Evolutionary conservation across 148 eudicot species (phyloP).

Genomic region (Arbutus unedo): DNA sequence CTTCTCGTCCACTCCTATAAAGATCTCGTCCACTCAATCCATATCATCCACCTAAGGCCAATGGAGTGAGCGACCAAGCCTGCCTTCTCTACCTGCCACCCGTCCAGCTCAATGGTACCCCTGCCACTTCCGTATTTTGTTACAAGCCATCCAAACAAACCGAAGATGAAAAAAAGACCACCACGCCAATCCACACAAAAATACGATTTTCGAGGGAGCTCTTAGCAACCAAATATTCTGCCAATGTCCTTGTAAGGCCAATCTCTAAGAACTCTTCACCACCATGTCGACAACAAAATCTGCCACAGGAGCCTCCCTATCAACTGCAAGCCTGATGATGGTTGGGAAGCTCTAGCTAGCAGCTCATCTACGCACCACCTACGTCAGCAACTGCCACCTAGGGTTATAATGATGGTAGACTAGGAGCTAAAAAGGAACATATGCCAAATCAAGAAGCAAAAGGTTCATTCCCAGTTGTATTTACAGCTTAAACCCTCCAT

Average conservation of each 20-base stretch:
- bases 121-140: background rate
- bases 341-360: background rate
- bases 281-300: background rate
- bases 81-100: background rate
- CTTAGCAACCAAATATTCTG: background rate
- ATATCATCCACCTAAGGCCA: background rate
- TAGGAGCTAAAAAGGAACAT: background rate
- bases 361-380: background rate
- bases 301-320: background rate
- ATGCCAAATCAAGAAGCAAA: background rate
- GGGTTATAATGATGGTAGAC: background rate
- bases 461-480: background rate
- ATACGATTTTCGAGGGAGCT: background rate
- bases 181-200: background rate
- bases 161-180: too few species aligned
- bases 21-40: background rate
- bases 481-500: background rate
- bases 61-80: background rate
- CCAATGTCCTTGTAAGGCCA: background rate
- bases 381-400: background rate
- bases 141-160: background rate
- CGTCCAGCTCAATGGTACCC: too few species aligned
- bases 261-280: background rate
- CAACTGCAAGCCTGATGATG: background rate
- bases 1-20: background rate